Evolutionary conservation across 768 basidiomycete genomes (phyloP).

Genomic region (Psilocybe azurescens): DNA sequence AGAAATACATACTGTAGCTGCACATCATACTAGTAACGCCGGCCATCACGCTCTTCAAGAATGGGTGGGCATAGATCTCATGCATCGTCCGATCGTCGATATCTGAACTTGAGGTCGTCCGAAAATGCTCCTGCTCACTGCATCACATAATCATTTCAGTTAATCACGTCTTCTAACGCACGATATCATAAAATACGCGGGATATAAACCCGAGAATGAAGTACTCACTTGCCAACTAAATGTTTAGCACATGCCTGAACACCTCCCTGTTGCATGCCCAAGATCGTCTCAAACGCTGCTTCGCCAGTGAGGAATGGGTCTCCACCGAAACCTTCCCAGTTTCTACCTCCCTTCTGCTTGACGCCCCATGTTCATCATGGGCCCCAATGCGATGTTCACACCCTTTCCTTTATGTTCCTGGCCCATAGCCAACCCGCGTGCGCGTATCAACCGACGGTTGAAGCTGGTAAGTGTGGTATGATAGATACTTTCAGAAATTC

Average conservation of each 20-base stretch:
- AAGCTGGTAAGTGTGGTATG: slow-evolving; percentile 45
- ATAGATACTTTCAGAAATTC: slow-evolving; percentile 4
- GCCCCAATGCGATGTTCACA: slow-evolving; percentile 76
- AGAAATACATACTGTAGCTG: slow-evolving; percentile 60
- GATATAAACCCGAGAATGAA: neutral
- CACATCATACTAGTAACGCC: slow-evolving; percentile 80
- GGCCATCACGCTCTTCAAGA: slow-evolving; percentile 74
- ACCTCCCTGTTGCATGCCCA: slow-evolving; percentile 79
- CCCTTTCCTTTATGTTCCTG: slow-evolving; percentile 85
- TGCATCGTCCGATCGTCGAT: slow-evolving; percentile 84
- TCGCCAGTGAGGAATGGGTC: slow-evolving; percentile 91
- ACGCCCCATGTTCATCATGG: slow-evolving; percentile 91
- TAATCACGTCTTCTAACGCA: neutral
- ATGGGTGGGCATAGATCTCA: slow-evolving; percentile 75
- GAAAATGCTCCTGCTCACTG: slow-evolving; percentile 73
- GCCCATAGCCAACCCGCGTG: slow-evolving; percentile 81
- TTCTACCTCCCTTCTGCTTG: slow-evolving; percentile 80
- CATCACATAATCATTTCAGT: neutral
- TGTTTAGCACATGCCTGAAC: slow-evolving; percentile 92
- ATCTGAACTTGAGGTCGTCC: slow-evolving; percentile 62
- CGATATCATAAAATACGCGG: too few species aligned
- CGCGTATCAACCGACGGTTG: slow-evolving; percentile 79
- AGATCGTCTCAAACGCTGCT: slow-evolving; percentile 76
- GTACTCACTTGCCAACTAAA: slow-evolving; percentile 70
- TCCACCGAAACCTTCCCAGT: slow-evolving; percentile 96